These are phyloP conservation scores for Scheffersomyces illinoinensis DNA, from an alignment of 1,139 yeast genomes.

Conservation along the genomic window DNA sequence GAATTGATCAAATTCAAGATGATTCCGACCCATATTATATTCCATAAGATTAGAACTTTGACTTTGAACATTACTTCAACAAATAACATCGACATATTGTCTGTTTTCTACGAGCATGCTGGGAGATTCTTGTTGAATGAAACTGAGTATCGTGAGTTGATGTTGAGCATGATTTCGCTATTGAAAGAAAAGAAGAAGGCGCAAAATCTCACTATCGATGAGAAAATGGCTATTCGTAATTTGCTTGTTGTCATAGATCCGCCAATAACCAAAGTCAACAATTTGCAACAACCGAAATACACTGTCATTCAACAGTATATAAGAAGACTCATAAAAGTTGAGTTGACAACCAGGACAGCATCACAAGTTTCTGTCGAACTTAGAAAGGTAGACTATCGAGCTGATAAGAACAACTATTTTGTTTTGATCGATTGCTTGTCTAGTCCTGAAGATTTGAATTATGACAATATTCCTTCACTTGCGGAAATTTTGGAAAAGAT, in stretches of 20 bases:
- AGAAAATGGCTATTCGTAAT: constrained; percentile 60
- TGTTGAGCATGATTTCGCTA: constrained; percentile 63
- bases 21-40: constrained; percentile 68
- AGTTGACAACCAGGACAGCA: constrained; percentile 42
- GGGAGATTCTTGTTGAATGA: constrained; percentile 69
- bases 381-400: constrained; percentile 45
- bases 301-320: constrained; percentile 52
- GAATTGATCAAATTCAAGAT: constrained; percentile 79
- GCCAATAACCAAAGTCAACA: constrained; percentile 39
- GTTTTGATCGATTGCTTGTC: constrained; percentile 56
- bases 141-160: constrained; percentile 58
- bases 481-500: constrained; percentile 49
- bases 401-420: constrained; percentile 36
- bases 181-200: constrained; percentile 53
- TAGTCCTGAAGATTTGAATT: constrained; percentile 62
- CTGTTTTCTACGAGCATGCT: constrained; percentile 63
- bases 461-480: constrained; percentile 52
- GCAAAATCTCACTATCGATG: constrained; percentile 48
- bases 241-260: constrained; percentile 64
- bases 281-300: constrained; percentile 16
- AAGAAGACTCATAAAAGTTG: constrained; percentile 50
- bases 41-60: constrained; percentile 66
- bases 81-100: constrained; percentile 64
- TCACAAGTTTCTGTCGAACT: constrained; percentile 41
- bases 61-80: constrained; percentile 52